Evolutionary conservation across 139 green algal genomes (phyloP), one percentile per base, ranked within the genome.

Genomic region (Volvox reticuliferus): DNA sequence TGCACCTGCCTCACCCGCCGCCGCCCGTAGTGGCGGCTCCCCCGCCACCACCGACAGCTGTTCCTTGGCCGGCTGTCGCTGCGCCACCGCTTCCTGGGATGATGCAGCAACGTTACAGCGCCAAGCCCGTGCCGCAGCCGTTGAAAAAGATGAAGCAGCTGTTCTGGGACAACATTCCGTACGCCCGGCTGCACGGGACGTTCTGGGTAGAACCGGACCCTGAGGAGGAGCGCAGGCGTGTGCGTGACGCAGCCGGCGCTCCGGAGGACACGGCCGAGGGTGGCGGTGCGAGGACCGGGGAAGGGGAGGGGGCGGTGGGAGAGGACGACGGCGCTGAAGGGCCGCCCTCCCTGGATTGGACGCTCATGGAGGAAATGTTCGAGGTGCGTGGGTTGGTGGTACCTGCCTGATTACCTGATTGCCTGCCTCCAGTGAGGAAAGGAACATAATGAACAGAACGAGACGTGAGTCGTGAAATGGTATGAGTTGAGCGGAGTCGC

Each of bases 111-210:
- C 65, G 73, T 14, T 82, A 68, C 69, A 35, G 76, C 65, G n/a
- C 91, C 24, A 71, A 75, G 75, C 69, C 82, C 19, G 88, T 92
- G 21, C 91, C 91, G 0, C 44, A 81, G 44, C 91, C 91, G 0
- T 77, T 67, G 37, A 86, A 88, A 30, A 93, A 93, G 82, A 80
- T 93, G 62, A 93, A 93, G 82, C 82, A 78, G 30, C 55, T 93
- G 14, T 93, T 91, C 65, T 93, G 91, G 91, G 91, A 93, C 26
- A 28, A 32, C 13, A 80, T 93, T 26, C 91, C 91, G 33, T 71
- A 71, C 77, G 61, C 73, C 0, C 87, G 63, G 16, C 77, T 87
- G 67, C 85, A 88, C 37, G 55, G 69, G 67, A 93, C 90, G 12
- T 93, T 93, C 50, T 93, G 90, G 90, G 90, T 88, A 26, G 50